Conservation (phyloP, 1,139 yeast species). For the Entelexis sorbosivorans region DNA sequence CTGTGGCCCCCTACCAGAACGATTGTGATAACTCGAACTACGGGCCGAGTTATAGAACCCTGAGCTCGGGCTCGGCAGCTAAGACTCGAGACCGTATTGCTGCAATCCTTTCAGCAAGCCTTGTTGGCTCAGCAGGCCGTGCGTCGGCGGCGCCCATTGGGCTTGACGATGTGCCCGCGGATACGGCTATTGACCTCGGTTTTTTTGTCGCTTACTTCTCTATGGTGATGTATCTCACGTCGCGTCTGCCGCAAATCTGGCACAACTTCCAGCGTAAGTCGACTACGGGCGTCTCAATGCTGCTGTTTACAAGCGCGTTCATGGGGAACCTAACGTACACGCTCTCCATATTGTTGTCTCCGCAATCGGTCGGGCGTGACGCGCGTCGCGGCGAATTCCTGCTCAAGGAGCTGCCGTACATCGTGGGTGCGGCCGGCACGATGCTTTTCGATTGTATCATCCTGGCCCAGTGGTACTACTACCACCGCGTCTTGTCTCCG, state of each 20-base stretch:
- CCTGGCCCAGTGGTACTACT: constrained; percentile 48
- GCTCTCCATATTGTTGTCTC: constrained; percentile 48
- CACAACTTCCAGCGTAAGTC: constrained; percentile 68
- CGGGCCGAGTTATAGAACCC: neutral
- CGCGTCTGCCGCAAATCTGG: constrained; percentile 75
- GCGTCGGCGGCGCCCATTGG: constrained; percentile 14
- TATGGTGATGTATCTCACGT: constrained; percentile 59
- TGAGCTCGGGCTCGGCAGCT: neutral
- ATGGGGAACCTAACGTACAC: constrained; percentile 76
- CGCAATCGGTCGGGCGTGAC: constrained; percentile 31
- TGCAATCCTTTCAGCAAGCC: constrained; percentile 16
- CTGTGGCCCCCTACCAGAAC: neutral
- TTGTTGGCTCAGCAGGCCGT: constrained; percentile 15
- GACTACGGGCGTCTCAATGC: constrained; percentile 73
- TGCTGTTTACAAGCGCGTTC: constrained; percentile 68
- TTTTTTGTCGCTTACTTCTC: constrained; percentile 67
- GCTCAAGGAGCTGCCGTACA: constrained; percentile 63
- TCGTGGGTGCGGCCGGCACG: constrained; percentile 81
- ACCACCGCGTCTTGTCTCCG: constrained; percentile 2
- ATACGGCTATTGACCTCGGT: constrained; percentile 34
- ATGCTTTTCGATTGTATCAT: constrained; percentile 64
- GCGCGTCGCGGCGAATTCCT: constrained; percentile 39
- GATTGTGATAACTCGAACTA: constrained; percentile 19
- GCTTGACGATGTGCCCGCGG: neutral
- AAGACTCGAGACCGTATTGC: constrained; percentile 17